Conservation (phyloP, 768 basidiomycete genomes). For the Pilatotrama ljubarskyi region DNA sequence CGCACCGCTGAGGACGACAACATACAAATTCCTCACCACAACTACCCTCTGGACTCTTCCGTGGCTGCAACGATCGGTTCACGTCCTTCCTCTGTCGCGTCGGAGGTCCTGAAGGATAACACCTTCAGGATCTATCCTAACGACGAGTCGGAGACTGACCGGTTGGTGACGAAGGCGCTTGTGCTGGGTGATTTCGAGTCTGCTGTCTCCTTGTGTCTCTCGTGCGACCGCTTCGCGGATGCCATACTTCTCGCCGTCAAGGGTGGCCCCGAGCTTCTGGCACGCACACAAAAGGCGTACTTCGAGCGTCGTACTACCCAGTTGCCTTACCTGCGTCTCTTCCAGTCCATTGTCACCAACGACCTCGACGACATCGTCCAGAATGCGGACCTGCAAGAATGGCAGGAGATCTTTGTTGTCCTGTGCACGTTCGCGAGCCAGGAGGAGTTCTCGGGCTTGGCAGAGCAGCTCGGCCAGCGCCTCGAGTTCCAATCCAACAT, state of each 20-base stretch:
- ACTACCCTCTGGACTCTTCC: conserved; percentile 81
- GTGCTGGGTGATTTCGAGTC: conserved; percentile 95
- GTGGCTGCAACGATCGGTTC: conserved; percentile 97
- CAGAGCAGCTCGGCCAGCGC: conserved; percentile 88
- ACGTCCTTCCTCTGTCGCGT: conserved; percentile 77
- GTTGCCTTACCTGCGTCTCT: conserved; percentile 87
- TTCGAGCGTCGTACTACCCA: conserved; percentile 78
- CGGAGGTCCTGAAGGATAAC: conserved; percentile 71
- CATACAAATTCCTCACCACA: conserved; percentile 74
- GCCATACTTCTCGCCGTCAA: conserved; percentile 92
- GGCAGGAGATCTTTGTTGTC: conserved; percentile 96
- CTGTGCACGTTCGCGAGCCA: conserved; percentile 88
- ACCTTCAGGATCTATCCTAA: conserved; percentile 89
- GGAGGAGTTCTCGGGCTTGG: conserved; percentile 84
- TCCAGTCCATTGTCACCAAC: conserved; percentile 91
- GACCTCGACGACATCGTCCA: conserved; percentile 94
- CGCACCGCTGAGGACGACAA: conserved; percentile 43
- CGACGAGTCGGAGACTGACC: conserved; percentile 85
- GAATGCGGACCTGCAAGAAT: conserved; percentile 92
- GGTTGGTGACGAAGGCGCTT: conserved; percentile 87
- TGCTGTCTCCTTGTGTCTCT: conserved; percentile 89
- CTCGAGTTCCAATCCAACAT: conserved; percentile 83
- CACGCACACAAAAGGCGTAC: conserved; percentile 89
- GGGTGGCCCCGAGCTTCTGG: conserved; percentile 84
- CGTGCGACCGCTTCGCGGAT: conserved; percentile 88